Evolutionary conservation across 768 basidiomycete species (phyloP).

Genomic region (Artomyces pyxidatus): DNA sequence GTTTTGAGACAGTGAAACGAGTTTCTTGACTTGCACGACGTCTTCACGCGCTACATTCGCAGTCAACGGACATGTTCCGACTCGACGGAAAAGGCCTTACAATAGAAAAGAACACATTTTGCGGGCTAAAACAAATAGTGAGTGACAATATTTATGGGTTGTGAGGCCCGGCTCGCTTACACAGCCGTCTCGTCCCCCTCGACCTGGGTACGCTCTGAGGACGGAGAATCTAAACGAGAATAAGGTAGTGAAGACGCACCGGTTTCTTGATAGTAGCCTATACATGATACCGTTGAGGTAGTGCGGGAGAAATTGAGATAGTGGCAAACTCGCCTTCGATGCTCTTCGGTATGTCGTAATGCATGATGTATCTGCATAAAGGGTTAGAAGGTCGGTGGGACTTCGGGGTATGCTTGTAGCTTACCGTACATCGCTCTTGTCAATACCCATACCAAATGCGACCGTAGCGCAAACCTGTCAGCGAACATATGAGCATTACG

Average conservation of each 20-base stretch:
- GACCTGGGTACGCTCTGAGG: too few relatives aligned
- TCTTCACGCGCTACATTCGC: conserved; percentile 62
- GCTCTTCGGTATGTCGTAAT: conserved; percentile 77
- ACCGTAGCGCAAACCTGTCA: conserved; percentile 67
- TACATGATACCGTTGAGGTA: too few relatives aligned
- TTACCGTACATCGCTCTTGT: conserved; percentile 71
- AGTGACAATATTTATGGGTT: too few relatives aligned
- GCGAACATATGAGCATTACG: neutral
- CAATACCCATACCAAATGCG: conserved; percentile 84
- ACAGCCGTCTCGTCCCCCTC: conserved; percentile 71
- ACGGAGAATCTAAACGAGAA: neutral
- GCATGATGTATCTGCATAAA: conserved; percentile 56
- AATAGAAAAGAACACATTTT: conserved; percentile 79
- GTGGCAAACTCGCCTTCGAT: conserved; percentile 52
- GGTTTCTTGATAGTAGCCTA: conserved; percentile 85
- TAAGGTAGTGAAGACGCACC: conserved; percentile 32
- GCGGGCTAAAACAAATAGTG: too few relatives aligned
- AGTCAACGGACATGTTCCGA: too few relatives aligned
- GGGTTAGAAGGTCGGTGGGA: neutral
- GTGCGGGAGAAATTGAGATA: neutral
- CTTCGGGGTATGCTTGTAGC: conserved; percentile 1
- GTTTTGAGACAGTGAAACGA: conserved; percentile 40
- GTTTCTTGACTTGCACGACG: conserved; percentile 42
- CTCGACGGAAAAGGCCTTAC: conserved; percentile 37
- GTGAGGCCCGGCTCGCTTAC: too few relatives aligned